Percentiles rank a stretch among this genome's conserved stretches.
These are phyloP conservation scores for Wallacemonas sp. DNA, from an alignment of 208 protist species.

Conservation along the genomic window DNA sequence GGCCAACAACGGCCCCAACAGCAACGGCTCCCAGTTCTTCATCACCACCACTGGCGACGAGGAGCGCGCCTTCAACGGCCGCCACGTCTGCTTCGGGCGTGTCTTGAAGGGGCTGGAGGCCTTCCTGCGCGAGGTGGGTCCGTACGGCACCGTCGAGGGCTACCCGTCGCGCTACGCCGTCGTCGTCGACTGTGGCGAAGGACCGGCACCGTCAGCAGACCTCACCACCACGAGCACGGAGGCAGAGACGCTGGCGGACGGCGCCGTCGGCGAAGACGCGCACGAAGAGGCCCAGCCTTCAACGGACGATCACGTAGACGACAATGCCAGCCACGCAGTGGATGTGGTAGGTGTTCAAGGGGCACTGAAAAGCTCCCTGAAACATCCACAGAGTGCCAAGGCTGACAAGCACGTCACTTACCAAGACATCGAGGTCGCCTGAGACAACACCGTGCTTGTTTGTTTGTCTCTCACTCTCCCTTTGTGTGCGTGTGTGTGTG, in stretches of 20 bases:
- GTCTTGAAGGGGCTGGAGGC: constrained; percentile 47
- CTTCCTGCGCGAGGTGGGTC: constrained; percentile 57
- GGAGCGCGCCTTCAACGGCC: constrained; percentile 66
- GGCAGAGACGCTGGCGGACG: neutral
- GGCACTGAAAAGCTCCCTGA: constrained; percentile 21
- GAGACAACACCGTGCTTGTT: neutral
- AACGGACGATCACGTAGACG: neutral
- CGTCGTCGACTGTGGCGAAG: constrained; percentile 73
- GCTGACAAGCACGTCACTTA: constrained; percentile 34
- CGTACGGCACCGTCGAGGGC: constrained; percentile 60
- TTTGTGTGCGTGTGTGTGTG: neutral
- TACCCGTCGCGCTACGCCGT: constrained; percentile 72
- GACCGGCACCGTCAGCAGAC: constrained; percentile 5
- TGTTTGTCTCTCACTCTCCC: neutral
- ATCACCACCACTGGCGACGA: constrained; percentile 72
- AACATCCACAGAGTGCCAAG: neutral
- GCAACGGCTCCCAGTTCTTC: constrained; percentile 94
- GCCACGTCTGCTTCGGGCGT: constrained; percentile 69
- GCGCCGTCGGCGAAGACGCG: neutral
- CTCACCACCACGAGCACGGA: constrained; percentile 1
- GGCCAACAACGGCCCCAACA: constrained; percentile 93
- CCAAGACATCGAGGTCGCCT: constrained; percentile 9
- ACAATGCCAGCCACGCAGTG: too few relatives aligned
- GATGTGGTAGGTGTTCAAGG: too few relatives aligned
- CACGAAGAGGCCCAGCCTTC: too few relatives aligned